Base-by-base conservation (phyloP, 208 protist species). In the Tetramitus jugosus region DNA sequence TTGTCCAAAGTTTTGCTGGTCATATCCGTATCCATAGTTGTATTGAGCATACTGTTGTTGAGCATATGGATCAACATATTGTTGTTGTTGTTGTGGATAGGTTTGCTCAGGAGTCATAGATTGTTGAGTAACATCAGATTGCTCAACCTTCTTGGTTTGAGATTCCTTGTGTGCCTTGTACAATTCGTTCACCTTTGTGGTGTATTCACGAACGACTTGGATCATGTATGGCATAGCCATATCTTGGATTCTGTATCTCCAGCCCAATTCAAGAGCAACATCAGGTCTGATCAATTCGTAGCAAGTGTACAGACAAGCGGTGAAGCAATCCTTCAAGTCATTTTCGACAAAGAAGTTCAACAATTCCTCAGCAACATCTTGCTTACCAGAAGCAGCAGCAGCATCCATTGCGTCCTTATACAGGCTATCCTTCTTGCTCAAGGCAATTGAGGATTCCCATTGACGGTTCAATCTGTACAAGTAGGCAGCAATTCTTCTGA, bases 201-300 rank as follows among this genome's bases (percentile, higher is more conserved):
- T 90, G 87, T 96, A 96, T 79, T 98, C 93, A 45, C 94, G 84
- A 23, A 97, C 88, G 29, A 91, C 86, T 86, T 99, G 96, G 80
- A 99, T 96, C 56, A 99, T 79, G 88, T 94, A 99, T 67, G 98
- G 98, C 97, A 99, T 99, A 7, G 91, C 94, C 76, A 96, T 91
- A 79, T 99, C 97, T 7, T 90, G 94, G 74, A 98, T 89, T 72
- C 95, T 88, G 83, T 98, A 90, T 75, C 94, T 84, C 98, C 98
- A 99, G 31, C 96, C 95, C 46, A 99, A 93, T 88, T 99, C 96
- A 67, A 99, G 76, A 40, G 98, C 97, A 1, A 97, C 88, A 65
- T 97, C 90, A 20, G 95, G 93, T 40, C 81, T 79, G 35, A 93
- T 61, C 23, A 96, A 84, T 68, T 98, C 94, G 86, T 98, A 99